phyloP scores from a whole-genome alignment of 2,329 filamentous ascomycete species.

The Arthroderma uncinatum region DNA sequence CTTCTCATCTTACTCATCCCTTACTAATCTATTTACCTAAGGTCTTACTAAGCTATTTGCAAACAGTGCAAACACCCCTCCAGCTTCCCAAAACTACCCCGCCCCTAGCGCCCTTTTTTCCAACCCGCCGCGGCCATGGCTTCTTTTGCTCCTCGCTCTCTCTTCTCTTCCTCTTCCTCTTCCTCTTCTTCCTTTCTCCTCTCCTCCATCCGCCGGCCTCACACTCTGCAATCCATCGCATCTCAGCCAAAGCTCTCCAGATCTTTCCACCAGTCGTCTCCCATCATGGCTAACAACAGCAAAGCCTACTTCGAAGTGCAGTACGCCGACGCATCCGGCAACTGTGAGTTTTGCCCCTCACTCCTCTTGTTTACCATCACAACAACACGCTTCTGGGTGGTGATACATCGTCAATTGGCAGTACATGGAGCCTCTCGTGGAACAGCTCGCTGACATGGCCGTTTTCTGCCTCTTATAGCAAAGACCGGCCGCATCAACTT shows the following conservation, averaged over 20 bases:
- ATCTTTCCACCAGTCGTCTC: conserved; percentile 52
- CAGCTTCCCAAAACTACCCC: conserved; percentile 13
- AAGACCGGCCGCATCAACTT: conserved; percentile 76
- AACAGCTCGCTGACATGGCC: neutral
- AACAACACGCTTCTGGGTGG: neutral
- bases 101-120: conserved; percentile 12
- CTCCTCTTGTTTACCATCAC: conserved; percentile 3
- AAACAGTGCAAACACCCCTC: conserved; percentile 8
- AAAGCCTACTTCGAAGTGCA: conserved; percentile 68
- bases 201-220: conserved; percentile 14
- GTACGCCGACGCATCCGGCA: conserved; percentile 46
- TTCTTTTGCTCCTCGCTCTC: conserved; percentile 14
- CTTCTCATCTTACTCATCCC: neutral
- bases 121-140: conserved; percentile 18
- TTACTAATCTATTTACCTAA: neutral
- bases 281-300: conserved; percentile 63
- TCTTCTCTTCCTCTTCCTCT: conserved; percentile 18
- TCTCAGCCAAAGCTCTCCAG: conserved; percentile 28
- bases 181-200: conserved; percentile 16
- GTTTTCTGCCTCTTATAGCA: conserved; percentile 37
- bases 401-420: conserved; percentile 2
- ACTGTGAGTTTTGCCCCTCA: conserved; percentile 27
- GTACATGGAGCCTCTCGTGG: too few species aligned
- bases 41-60: neutral
- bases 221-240: conserved; percentile 21